Conservation (phyloP, 306 rosid genomes). For the Vigna reflexopilosa region DNA sequence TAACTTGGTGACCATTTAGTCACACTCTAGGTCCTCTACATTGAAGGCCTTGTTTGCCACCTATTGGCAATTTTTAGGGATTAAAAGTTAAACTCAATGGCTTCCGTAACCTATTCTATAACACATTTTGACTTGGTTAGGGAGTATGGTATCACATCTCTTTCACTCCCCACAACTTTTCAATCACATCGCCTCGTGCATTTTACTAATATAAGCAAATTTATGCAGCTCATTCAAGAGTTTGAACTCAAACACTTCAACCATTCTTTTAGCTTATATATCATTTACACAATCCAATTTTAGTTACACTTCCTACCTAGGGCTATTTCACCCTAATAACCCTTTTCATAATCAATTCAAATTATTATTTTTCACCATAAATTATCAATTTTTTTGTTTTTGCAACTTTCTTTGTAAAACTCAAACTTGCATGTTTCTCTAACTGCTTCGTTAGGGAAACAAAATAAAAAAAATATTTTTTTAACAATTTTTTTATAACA, state of each 20-base stretch:
- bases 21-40: conserved; percentile 45
- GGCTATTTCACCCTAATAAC: background rate
- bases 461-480: background rate
- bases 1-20: conserved; percentile 39
- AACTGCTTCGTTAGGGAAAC: background rate
- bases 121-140: conserved; percentile 37
- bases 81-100: conserved; percentile 37
- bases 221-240: conserved; percentile 16
- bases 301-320: conserved; percentile 10
- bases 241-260: background rate
- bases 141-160: conserved; percentile 51
- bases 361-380: too few relatives aligned
- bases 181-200: conserved; percentile 25
- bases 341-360: background rate
- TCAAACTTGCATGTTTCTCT: conserved; percentile 21
- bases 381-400: too few relatives aligned
- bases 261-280: background rate
- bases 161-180: conserved; percentile 44
- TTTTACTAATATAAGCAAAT: conserved; percentile 41
- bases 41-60: conserved; percentile 42
- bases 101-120: conserved; percentile 44
- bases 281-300: conserved; percentile 5
- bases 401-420: background rate
- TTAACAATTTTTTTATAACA: too few relatives aligned
- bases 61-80: conserved; percentile 41